Conservation (phyloP, 768 basidiomycete genomes). For the Suillus subaureus region DNA sequence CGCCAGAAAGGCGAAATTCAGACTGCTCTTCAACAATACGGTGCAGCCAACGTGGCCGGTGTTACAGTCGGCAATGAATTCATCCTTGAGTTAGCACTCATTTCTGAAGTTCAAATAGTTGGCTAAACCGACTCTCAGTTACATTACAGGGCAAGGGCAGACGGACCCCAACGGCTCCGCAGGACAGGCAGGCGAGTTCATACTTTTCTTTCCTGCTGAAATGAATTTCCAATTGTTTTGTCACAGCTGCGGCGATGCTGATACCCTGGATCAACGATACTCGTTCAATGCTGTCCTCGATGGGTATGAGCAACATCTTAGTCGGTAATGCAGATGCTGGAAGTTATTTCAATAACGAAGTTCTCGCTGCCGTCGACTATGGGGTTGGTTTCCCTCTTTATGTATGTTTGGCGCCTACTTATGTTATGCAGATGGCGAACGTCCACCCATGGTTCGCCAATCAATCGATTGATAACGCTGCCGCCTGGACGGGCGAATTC, state of each 20-base stretch:
- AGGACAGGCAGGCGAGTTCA: slow-evolving; percentile 44
- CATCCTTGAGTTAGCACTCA: slow-evolving; percentile 67
- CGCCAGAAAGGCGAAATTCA: slow-evolving; percentile 73
- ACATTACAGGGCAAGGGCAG: slow-evolving; percentile 52
- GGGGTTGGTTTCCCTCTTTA: slow-evolving; percentile 48
- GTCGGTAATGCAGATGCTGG: slow-evolving; percentile 89
- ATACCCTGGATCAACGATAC: slow-evolving; percentile 71
- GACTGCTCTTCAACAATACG: slow-evolving; percentile 73
- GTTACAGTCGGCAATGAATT: slow-evolving; percentile 93
- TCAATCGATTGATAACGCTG: slow-evolving; percentile 62
- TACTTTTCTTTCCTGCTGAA: background rate
- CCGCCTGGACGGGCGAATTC: slow-evolving; percentile 82
- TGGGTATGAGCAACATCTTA: slow-evolving; percentile 65
- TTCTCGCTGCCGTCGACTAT: slow-evolving; percentile 67
- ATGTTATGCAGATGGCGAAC: slow-evolving; percentile 68
- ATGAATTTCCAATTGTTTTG: background rate
- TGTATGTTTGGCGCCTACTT: slow-evolving; percentile 4
- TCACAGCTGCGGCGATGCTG: slow-evolving; percentile 59
- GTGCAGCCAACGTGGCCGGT: slow-evolving; percentile 73
- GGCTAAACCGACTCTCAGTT: slow-evolving; percentile 42
- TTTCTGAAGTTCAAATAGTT: slow-evolving; percentile 9
- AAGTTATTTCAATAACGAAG: slow-evolving; percentile 73
- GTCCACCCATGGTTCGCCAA: slow-evolving; percentile 96
- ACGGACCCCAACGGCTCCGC: slow-evolving; percentile 57
- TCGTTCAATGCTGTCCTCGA: slow-evolving; percentile 48